Conservation (phyloP, 495 filamentous ascomycete genomes). For the Xylaria acuta region DNA sequence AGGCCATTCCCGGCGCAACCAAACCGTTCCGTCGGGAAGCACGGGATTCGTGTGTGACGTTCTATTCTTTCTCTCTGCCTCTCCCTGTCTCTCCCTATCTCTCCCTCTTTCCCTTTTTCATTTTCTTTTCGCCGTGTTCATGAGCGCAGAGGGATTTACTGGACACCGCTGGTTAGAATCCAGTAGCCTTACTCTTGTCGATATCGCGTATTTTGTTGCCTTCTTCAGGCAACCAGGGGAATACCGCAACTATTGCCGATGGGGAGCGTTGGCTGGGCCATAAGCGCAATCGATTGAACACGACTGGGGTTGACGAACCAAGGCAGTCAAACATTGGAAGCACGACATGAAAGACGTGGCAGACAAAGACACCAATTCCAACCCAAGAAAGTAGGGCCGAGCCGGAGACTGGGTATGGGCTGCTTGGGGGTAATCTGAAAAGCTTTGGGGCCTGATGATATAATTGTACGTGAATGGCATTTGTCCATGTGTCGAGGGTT, state of each 20-base stretch:
- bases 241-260: neutral
- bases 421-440: neutral
- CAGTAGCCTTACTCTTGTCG: neutral
- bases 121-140: neutral
- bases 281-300: neutral
- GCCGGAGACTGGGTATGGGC: neutral
- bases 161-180: no score
- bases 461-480: neutral
- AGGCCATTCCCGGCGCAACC: slow-evolving; percentile 1
- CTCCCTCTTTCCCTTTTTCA: neutral
- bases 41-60: neutral
- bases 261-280: neutral
- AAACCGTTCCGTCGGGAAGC: slow-evolving; percentile 1
- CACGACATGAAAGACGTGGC: slow-evolving; percentile 3
- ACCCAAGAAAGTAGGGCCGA: neutral
- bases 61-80: neutral
- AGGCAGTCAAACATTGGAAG: neutral
- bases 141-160: no score
- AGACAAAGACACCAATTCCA: neutral
- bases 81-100: neutral
- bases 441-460: neutral
- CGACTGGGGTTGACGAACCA: neutral
- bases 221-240: neutral
- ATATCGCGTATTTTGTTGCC: neutral
- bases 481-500: slow-evolving; percentile 13